Percentiles rank a stretch among this genome's conserved stretches.
Conservation (phyloP, 352 stramenopile genomes). For the Pythium folliculosum region DNA sequence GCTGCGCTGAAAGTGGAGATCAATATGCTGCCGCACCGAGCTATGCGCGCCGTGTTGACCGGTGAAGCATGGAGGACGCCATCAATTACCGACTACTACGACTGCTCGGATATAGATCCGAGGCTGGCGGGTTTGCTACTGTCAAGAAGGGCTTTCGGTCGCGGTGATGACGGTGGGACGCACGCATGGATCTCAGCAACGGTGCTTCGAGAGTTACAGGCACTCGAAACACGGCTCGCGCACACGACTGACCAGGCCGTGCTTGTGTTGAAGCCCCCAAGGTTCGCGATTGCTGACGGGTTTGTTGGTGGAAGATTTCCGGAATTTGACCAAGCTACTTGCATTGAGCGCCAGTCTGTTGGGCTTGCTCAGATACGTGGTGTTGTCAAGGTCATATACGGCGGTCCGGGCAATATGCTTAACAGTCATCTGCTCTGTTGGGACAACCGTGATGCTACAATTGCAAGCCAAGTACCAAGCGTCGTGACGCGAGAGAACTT, state of each 20-base stretch:
- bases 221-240: constrained; percentile 5
- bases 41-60: constrained; percentile 2
- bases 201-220: constrained; percentile 5
- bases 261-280: too few relatives aligned
- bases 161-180: background rate
- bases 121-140: constrained; percentile 18
- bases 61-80: constrained; percentile 2
- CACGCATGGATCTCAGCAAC: constrained; percentile 17
- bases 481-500: constrained; percentile 22
- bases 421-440: constrained; percentile 34
- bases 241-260: background rate
- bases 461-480: constrained; percentile 17
- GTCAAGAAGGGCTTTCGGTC: constrained; percentile 12
- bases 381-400: constrained; percentile 33
- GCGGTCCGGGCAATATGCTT: constrained; percentile 27
- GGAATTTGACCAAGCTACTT: constrained; percentile 15
- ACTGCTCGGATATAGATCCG: constrained; percentile 24
- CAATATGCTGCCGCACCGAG: constrained; percentile 4
- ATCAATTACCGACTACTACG: constrained; percentile 15
- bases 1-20: background rate
- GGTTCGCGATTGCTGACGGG: too few relatives aligned
- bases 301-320: too few relatives aligned
- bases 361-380: constrained; percentile 27
- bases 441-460: constrained; percentile 30
- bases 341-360: constrained; percentile 27